Evolutionary conservation across 768 basidiomycete genomes (phyloP).

Genomic region (Tulasnella calospora): DNA sequence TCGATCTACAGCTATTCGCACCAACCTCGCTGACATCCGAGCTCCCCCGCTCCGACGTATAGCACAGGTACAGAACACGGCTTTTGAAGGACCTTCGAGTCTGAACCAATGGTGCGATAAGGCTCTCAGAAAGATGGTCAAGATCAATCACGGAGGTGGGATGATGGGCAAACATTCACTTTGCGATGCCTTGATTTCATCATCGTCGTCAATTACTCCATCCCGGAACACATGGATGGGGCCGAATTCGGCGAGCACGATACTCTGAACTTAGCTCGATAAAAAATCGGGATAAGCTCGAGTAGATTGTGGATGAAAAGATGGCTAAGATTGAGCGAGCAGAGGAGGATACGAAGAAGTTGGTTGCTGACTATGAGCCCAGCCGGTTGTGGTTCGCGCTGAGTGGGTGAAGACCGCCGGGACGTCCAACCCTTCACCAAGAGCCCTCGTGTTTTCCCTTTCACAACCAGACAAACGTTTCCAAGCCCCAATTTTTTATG

Average conservation of each 20-base stretch:
- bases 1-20: slow-evolving; percentile 31
- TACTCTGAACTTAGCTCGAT: slow-evolving; percentile 29
- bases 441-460: slow-evolving; percentile 27
- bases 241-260: slow-evolving; percentile 38
- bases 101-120: slow-evolving; percentile 91
- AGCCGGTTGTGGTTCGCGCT: slow-evolving; percentile 77
- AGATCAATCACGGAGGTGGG: slow-evolving; percentile 77
- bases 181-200: slow-evolving; percentile 88
- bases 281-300: slow-evolving; percentile 53
- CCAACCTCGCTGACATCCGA: slow-evolving; percentile 22
- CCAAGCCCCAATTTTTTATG: not conserved
- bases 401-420: slow-evolving; percentile 79
- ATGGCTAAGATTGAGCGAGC: slow-evolving; percentile 60
- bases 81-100: slow-evolving; percentile 56
- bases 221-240: slow-evolving; percentile 61
- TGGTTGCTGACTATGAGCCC: slow-evolving; percentile 71
- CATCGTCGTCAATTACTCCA: slow-evolving; percentile 75
- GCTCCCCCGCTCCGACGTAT: slow-evolving; percentile 42
- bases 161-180: slow-evolving; percentile 88
- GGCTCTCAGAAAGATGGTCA: slow-evolving; percentile 50
- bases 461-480: not conserved
- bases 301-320: slow-evolving; percentile 67
- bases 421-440: slow-evolving; percentile 36
- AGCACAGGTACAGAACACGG: slow-evolving; percentile 73
- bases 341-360: slow-evolving; percentile 47